Evolutionary conservation across 495 filamentous ascomycete species (phyloP), one percentile per base, ranked within the genome.

Genomic region (Staphylotrichum longicolle): DNA sequence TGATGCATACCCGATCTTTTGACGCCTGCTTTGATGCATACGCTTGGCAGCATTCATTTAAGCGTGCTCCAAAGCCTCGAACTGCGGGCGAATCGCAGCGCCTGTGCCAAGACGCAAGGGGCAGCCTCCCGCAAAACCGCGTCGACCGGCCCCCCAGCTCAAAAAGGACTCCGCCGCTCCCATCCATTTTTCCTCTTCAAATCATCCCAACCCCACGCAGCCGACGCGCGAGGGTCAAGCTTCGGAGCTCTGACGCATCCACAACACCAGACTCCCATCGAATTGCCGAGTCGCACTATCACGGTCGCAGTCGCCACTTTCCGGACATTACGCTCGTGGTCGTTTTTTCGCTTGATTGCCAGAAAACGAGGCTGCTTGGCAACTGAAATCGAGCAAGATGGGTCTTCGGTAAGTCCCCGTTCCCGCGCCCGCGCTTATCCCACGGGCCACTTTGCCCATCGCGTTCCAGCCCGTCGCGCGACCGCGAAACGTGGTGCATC

Each of bases 361-460:
- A 20, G 8, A 39, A 33, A 46, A 33, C 14, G 41, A 27, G 33
- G 11, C 12, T 27, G 14, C 27, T 42, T 47, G 34, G 41, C 58
- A 20, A 39, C 50, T n/a, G 4, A 46, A 49, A 12, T 44, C 45
- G 58, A 66, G 42, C 58, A 80, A 69, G 72, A 93, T 94, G 90
- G 90, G 90, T 78, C 85, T 92, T 62, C 89, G 87, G 87, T 91
- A 83, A 85, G 88, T 86, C 63, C 63, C 66, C 66, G 67, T 54
- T 58, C 68, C 59, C 68, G 60, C 63, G 58, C 39, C 44, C 58
- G 61, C 63, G 59, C 62, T 63, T 61, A 58, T 48, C 35, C 47
- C 42, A 62, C 58, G 39, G 47, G 10, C 67, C 39, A 60, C 54
- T 46, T 62, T 56, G 52, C 40, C 37, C 54, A 57, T 66, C 61